Conservation (phyloP, 345 rosid species). For the Melastoma malabathricum region DNA sequence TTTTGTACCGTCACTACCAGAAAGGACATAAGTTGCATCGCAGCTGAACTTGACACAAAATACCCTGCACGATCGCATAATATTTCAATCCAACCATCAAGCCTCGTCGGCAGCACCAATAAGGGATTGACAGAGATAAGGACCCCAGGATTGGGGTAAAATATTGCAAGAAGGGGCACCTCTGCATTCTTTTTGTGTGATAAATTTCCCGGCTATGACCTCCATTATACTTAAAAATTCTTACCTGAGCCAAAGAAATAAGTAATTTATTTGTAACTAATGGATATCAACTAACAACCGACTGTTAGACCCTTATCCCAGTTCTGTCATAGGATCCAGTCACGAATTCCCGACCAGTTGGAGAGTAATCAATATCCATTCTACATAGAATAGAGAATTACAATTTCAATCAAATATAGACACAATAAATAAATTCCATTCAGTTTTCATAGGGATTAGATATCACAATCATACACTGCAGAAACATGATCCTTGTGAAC, state of each 20-base stretch:
- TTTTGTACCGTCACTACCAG: conserved; percentile 95
- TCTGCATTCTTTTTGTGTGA: conserved; percentile 98
- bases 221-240: conserved; percentile 84
- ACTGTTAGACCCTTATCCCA: conserved; percentile 21
- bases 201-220: conserved; percentile 89
- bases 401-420: conserved; percentile 1
- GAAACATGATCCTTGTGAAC: conserved; percentile 98
- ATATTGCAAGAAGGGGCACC: conserved; percentile 23
- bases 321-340: conserved; percentile 98
- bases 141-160: conserved; percentile 4
- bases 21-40: conserved; percentile 82
- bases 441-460: conserved; percentile 2
- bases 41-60: conserved; percentile 88
- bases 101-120: neutral
- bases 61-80: conserved; percentile 33
- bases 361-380: conserved; percentile 95
- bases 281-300: neutral
- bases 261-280: neutral
- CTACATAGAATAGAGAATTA: conserved; percentile 23
- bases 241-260: conserved; percentile 25
- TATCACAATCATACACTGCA: conserved; percentile 64
- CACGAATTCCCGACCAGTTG: conserved; percentile 96
- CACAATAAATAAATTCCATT: neutral
- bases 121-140: neutral
- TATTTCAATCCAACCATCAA: neutral